Conservation (phyloP, 1,139 yeast species). For the Yamadazyma dushanensis region DNA sequence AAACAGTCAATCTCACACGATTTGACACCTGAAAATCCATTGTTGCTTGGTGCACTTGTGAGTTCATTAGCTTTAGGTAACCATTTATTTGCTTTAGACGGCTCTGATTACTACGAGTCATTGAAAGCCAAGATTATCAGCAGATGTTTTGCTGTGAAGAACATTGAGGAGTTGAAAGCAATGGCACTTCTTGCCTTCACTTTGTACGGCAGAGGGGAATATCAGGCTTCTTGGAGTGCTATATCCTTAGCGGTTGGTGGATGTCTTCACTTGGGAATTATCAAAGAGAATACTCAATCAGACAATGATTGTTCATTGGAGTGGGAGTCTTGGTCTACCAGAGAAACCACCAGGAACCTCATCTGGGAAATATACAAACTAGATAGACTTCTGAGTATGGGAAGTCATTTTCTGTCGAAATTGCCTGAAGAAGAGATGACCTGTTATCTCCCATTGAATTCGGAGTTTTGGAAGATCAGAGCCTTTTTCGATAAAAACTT, state of each 20-base stretch:
- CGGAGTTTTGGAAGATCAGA: slow-evolving; percentile 12
- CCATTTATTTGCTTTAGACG: slow-evolving; percentile 6
- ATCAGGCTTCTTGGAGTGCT: slow-evolving; percentile 28
- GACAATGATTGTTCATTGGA: slow-evolving; percentile 11
- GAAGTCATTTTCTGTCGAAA: slow-evolving; percentile 14
- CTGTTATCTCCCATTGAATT: slow-evolving; percentile 13
- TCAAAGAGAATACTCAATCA: slow-evolving; percentile 5
- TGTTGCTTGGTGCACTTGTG: slow-evolving; percentile 15
- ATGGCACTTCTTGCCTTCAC: slow-evolving; percentile 26
- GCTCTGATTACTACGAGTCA: slow-evolving; percentile 9
- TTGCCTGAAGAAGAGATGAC: slow-evolving; percentile 12
- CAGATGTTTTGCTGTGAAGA: slow-evolving; percentile 22
- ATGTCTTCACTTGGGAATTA: slow-evolving; percentile 16
- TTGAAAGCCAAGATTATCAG: slow-evolving; percentile 19
- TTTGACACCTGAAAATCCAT: slow-evolving; percentile 8
- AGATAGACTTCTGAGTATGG: slow-evolving; percentile 20
- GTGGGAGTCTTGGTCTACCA: slow-evolving; percentile 22
- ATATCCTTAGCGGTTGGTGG: slow-evolving; percentile 19
- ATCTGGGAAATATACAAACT: slow-evolving; percentile 29
- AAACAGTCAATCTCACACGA: slow-evolving; percentile 8
- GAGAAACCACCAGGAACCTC: slow-evolving; percentile 22
- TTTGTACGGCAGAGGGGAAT: slow-evolving; percentile 24
- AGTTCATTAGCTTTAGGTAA: slow-evolving; percentile 7
- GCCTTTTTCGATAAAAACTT: slow-evolving; percentile 10
- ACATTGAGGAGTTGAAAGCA: slow-evolving; percentile 22